Evolutionary conservation across 78 protist species (phyloP), one percentile per base, ranked within the genome.

Genomic region (Mantamonas sphyraenae): DNA sequence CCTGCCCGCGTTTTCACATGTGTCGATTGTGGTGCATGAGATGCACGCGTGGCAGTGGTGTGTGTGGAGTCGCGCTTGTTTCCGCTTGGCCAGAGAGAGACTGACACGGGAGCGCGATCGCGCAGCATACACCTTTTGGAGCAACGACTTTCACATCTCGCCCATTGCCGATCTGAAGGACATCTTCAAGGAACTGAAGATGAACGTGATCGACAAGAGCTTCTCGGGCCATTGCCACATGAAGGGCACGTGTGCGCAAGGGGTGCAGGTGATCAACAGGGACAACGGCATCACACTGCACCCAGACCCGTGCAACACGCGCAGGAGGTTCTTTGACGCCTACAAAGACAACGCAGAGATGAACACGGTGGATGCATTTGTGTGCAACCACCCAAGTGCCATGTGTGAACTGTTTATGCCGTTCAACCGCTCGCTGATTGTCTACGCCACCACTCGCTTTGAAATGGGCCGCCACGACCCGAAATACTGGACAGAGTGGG

Each of bases 141-240:
- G 47, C 66, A 37, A 38, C 26, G 66, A 60, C 66, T 60, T 60
- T 10, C 66, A 60, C 43, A 43, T 60, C n/a, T 38, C 50, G n/a
- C 66, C 66, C 9, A 60, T 60, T 28, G 66, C 47, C 4, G 66
- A 60, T 28, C 66, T 60, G 28, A 60, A 60, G 22, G 35, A 37
- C 40, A 26, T 60, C 35, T 60, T 38, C 50, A 10, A 30, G 43
- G 66, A 60, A 38, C 26, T 60, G 66, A 4, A 2, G 47, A 43
- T 60, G 45, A 8, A 2, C 35, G 66, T 60, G 51, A 16, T 38
- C 3, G 64, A 59, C 22, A 19, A 35, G 19, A 60, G 66, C 43
- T 28, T 60, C 31, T 59, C 64, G 10, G 64, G 64, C 34, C 7
- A 33, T 20, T 59, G 35, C 38, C 7, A 17, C 64, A 5, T 3